Base-by-base conservation (phyloP, 2,329 filamentous ascomycete species). In the Emmonsiellopsis sp. region DNA sequence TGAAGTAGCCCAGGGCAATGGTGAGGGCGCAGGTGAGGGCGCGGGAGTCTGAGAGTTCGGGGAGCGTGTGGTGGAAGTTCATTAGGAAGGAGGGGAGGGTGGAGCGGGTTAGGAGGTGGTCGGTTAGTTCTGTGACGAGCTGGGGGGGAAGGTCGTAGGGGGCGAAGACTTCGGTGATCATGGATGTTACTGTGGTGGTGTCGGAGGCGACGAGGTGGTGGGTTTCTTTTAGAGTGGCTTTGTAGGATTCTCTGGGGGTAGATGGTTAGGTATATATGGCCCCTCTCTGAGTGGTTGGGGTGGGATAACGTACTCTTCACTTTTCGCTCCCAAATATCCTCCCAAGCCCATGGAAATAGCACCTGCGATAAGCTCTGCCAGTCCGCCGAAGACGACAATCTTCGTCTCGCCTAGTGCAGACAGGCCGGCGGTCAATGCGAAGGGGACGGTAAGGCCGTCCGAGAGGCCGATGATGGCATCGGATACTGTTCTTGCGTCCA, bases 311-410 rank as follows among this genome's bases (percentile, higher is more conserved):
- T 57, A 71, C 66, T 68, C 65, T 62, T 73, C 71, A 27, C 68
- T 72, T 57, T 71, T 68, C 7, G 83, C 84, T 7, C 84, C 85
- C 1, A 90, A 74, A 65, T 86, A 89, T 6, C 83, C 86, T 27
- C 86, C 85, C 5, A 90, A 74, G 1, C 86, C 86, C 87, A 90
- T 90, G 52, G 80, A 85, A 59, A 90, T 88, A 59, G 84, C 82
- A 14, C 87, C 86, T 0, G 84, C 84, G 64, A 87, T 85, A 48
- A 90, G 77, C 72, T 90, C 86, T 4, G 86, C 86, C 33, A 88
- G 73, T 6, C 86, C 86, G 50, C 84, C 86, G 58, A 86, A 81
- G 55, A 92, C 81, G 58, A 86, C 83, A 3, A 85, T 78, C 48
- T 76, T 78, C 34, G 82, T 83, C 64, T 81, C 76, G n/a, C 83